phyloP scores from a whole-genome alignment of 352 stramenopile species.

The Phytophthora meadii region DNA sequence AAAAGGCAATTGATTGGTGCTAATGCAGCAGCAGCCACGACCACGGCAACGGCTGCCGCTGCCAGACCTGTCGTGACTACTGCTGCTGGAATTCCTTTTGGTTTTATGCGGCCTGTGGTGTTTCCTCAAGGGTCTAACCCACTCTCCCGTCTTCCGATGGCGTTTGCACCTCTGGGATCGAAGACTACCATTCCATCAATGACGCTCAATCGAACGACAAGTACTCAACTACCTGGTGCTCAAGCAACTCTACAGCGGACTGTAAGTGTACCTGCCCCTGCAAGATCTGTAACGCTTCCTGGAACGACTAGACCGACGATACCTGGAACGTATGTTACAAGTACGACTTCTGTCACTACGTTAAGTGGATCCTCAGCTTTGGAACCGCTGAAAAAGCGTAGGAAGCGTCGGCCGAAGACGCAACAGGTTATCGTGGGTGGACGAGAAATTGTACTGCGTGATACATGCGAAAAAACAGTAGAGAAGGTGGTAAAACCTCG shows the following conservation, averaged over 20 bases:
- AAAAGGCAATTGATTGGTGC: slow-evolving; percentile 17
- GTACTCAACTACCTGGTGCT: slow-evolving; percentile 4
- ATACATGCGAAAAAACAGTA: slow-evolving; percentile 65
- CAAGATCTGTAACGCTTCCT: slow-evolving; percentile 6
- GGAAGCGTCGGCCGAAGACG: slow-evolving; percentile 57
- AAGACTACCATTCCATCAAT: slow-evolving; percentile 31
- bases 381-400: slow-evolving; percentile 23
- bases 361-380: slow-evolving; percentile 3
- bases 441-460: slow-evolving; percentile 51
- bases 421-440: slow-evolving; percentile 58
- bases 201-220: slow-evolving; percentile 24
- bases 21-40: neutral
- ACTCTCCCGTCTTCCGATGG: slow-evolving; percentile 31
- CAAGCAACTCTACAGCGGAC: slow-evolving; percentile 12
- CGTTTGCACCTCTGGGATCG: slow-evolving; percentile 34
- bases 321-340: neutral
- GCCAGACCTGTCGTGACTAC: slow-evolving; percentile 13
- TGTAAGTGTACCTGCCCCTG: slow-evolving; percentile 10
- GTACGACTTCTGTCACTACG: slow-evolving; percentile 6
- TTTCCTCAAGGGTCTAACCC: slow-evolving; percentile 29
- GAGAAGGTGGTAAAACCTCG: slow-evolving; percentile 69
- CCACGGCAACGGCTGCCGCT: neutral
- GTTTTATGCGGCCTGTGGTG: slow-evolving; percentile 35
- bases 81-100: slow-evolving; percentile 31
- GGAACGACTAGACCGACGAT: neutral